These are phyloP conservation scores for Proliferodiscus dingleyae DNA, from an alignment of 2,329 filamentous ascomycete genomes.

Conservation along the genomic window DNA sequence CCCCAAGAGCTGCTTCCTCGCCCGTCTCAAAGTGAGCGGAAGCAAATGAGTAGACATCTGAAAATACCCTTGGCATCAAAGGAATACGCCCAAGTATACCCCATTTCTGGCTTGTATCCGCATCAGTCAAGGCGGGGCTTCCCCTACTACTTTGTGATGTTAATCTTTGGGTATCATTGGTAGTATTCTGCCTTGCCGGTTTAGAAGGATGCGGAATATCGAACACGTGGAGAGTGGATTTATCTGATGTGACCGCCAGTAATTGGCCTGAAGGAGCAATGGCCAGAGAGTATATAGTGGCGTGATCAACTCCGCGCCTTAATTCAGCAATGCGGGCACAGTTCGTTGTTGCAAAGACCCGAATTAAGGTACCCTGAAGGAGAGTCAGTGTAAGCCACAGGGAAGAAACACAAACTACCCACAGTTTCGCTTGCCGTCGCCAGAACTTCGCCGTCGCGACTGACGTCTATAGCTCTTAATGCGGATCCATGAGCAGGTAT, in stretches of 20 bases:
- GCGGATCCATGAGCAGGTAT: conserved; percentile 83
- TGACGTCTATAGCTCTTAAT: conserved; percentile 74
- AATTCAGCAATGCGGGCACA: conserved; percentile 80
- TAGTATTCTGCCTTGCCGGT: conserved; percentile 31
- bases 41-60: conserved; percentile 82
- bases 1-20: conserved; percentile 67
- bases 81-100: conserved; percentile 80
- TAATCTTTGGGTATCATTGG: conserved; percentile 30
- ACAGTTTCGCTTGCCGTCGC: conserved; percentile 85
- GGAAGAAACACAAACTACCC: conserved; percentile 21
- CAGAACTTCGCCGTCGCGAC: conserved; percentile 71
- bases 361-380: conserved; percentile 74
- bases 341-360: conserved; percentile 75
- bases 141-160: conserved; percentile 27
- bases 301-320: conserved; percentile 81
- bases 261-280: conserved; percentile 78
- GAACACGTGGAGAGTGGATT: conserved; percentile 91
- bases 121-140: conserved; percentile 33
- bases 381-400: conserved; percentile 1
- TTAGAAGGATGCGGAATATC: conserved; percentile 63
- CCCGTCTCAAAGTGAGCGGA: conserved; percentile 78
- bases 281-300: conserved; percentile 79
- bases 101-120: conserved; percentile 68
- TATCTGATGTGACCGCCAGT: conserved; percentile 92
- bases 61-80: conserved; percentile 79